phyloP scores from a whole-genome alignment of 2,329 filamentous ascomycete species.

The Nothophaeocryptopus gaeumannii region DNA sequence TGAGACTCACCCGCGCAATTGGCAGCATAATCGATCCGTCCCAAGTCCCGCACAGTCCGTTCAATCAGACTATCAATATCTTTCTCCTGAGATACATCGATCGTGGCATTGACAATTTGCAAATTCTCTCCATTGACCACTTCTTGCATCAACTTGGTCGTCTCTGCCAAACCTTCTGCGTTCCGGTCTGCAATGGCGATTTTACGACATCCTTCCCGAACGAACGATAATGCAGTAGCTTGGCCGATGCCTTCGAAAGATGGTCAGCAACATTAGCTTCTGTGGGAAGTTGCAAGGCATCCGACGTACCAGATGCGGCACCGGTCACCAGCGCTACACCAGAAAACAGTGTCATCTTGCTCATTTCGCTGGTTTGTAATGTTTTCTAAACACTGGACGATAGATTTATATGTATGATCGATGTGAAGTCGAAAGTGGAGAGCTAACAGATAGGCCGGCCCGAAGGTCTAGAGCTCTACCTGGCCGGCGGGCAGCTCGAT shows the following conservation, averaged over 20 bases:
- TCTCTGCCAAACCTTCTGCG: constrained; percentile 34
- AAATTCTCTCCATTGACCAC: constrained; percentile 22
- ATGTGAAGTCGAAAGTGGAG: constrained; percentile 4
- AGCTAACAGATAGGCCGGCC: constrained; percentile 3
- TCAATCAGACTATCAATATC: constrained; percentile 38
- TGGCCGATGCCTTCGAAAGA: constrained; percentile 42
- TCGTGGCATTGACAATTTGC: constrained; percentile 28
- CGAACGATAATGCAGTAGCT: constrained; percentile 46
- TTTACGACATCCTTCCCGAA: constrained; percentile 43
- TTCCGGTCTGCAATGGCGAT: constrained; percentile 45
- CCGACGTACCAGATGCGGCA: constrained; percentile 31
- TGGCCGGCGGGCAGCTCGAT: constrained; percentile 3
- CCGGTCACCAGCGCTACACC: constrained; percentile 36
- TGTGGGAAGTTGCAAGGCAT: neutral
- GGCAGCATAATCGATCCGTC: constrained; percentile 47
- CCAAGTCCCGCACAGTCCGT: constrained; percentile 35
- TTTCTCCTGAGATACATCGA: constrained; percentile 39
- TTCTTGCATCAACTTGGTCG: constrained; percentile 32
- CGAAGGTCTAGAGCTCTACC: constrained; percentile 1
- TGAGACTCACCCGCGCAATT: constrained; percentile 40
- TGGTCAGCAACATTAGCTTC: constrained; percentile 5
- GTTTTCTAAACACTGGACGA: neutral
- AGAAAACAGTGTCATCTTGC: constrained; percentile 29
- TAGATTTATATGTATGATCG: neutral
- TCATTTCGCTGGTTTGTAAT: neutral